Evolutionary conservation across 169 alveolate species (phyloP), one percentile per base, ranked within the genome.

Genomic region (Theileria orientalis): DNA sequence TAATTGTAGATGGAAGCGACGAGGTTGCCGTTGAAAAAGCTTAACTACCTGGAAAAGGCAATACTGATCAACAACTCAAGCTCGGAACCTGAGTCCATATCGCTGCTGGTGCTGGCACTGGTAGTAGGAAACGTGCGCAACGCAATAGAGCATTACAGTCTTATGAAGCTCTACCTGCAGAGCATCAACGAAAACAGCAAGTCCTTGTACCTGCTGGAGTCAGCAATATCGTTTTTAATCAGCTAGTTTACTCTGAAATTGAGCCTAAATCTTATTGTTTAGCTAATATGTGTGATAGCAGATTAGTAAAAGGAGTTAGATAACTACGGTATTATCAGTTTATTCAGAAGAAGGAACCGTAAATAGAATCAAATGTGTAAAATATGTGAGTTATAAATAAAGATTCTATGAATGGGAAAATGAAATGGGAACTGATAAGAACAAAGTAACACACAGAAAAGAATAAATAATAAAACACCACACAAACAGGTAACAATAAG

Each of bases 71-170:
- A 72, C 63, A 62, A 79, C 9, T 32, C 63, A 8, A 59, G 41
- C 37, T 79, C 87, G 29, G 19, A 30, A 0, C 83, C 72, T 5
- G 87, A 79, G 42, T 46, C 83, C 2, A 66, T 71, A n/a, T 79
- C 87, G 3, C 35, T 70, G 19, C 27, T 79, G 19, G 69, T 79
- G 5, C 60, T 79, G 46, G 62, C 87, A 13, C 19, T 79, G 52
- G 83, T 79, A 11, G 83, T 74, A 33, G 83, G 87, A 7, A 76
- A 84, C 35, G 59, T 79, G 21, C 25, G 52, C 9, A 69, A 79
- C 46, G 57, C 83, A 11, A 35, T 79, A 27, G 83, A 70, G 7
- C 75, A 79, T 19, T 40, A 46, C 63, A 60, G 76, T 0, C 30
- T 64, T 9, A 5, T 79, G 59, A 61, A 72, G 49, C 47, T 79